These are phyloP conservation scores for Penicillium subrubescens DNA, from an alignment of 495 filamentous ascomycete species.

Conservation along the genomic window DNA sequence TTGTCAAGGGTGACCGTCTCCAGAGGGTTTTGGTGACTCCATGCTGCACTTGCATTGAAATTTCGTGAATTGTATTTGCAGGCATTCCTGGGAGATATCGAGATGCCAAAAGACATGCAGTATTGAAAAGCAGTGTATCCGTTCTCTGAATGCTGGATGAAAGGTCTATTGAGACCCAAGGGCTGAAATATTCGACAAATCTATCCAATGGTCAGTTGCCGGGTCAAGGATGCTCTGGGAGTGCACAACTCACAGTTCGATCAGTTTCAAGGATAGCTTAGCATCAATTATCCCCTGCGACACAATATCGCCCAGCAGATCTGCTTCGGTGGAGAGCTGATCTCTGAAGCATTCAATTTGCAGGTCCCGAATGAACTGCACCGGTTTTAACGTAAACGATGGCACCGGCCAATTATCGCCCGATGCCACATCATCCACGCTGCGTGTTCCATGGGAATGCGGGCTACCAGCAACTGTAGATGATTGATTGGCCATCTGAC, in stretches of 20 bases:
- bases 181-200: constrained; percentile 42
- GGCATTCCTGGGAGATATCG: constrained; percentile 42
- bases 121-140: constrained; percentile 43
- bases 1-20: constrained; percentile 36
- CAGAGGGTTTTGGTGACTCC: constrained; percentile 38
- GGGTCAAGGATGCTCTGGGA: neutral
- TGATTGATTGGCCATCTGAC: constrained; percentile 38
- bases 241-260: constrained; percentile 36
- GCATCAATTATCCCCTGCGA: constrained; percentile 39
- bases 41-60: constrained; percentile 41
- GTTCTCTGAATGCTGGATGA: constrained; percentile 30
- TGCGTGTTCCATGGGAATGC: constrained; percentile 20
- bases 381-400: constrained; percentile 35
- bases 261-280: constrained; percentile 39
- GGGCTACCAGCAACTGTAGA: constrained; percentile 22
- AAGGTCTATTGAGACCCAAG: constrained; percentile 40
- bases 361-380: constrained; percentile 40
- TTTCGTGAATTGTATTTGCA: constrained; percentile 32
- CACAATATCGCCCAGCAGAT: constrained; percentile 32
- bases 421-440: constrained; percentile 30
- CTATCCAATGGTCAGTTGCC: constrained; percentile 12
- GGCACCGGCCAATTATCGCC: constrained; percentile 22
- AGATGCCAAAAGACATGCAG: constrained; percentile 43
- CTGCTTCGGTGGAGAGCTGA: constrained; percentile 24
- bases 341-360: constrained; percentile 40